Evolutionary conservation across 2,329 filamentous ascomycete species (phyloP).

Genomic region (Aspergillus sp.): DNA sequence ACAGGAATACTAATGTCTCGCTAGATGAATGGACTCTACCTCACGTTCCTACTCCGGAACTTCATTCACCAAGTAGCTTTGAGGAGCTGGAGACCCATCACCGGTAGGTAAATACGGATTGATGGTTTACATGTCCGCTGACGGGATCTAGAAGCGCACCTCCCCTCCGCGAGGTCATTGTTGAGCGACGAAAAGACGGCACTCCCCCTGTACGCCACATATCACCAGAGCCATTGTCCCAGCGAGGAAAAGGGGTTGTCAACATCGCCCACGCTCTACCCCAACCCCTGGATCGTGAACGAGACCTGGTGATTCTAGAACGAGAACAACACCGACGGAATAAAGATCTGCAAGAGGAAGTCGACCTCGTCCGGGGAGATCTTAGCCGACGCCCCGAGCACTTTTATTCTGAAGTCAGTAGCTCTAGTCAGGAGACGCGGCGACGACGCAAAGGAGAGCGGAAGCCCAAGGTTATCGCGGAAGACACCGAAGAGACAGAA

Average conservation of each 20-base stretch:
- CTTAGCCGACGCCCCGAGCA: no score
- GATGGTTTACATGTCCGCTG: neutral
- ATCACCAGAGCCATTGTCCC: slow-evolving; percentile 14
- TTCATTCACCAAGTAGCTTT: slow-evolving; percentile 33
- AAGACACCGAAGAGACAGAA: slow-evolving; percentile 54
- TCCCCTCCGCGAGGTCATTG: no score
- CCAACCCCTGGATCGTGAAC: slow-evolving; percentile 19
- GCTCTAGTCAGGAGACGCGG: slow-evolving; percentile 72
- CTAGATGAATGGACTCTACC: slow-evolving; percentile 4
- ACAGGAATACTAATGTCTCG: slow-evolving; percentile 63
- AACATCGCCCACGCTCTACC: slow-evolving; percentile 24
- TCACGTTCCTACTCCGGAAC: slow-evolving; percentile 22
- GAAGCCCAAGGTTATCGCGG: slow-evolving; percentile 67
- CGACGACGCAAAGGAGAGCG: slow-evolving; percentile 73
- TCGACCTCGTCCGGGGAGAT: no score
- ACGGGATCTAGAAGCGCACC: neutral
- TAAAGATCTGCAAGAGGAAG: no score
- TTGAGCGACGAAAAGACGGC: slow-evolving; percentile 10
- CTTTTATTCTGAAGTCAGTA: no score
- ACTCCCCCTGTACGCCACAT: slow-evolving; percentile 30
- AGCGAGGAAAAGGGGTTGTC: slow-evolving; percentile 16
- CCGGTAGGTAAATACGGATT: slow-evolving; percentile 34
- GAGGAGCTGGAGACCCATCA: slow-evolving; percentile 54
- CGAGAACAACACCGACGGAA: no score
- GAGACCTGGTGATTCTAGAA: slow-evolving; percentile 9